Evolutionary conservation across 768 basidiomycete species (phyloP).

Genomic region (Xanthoconium stramineum): DNA sequence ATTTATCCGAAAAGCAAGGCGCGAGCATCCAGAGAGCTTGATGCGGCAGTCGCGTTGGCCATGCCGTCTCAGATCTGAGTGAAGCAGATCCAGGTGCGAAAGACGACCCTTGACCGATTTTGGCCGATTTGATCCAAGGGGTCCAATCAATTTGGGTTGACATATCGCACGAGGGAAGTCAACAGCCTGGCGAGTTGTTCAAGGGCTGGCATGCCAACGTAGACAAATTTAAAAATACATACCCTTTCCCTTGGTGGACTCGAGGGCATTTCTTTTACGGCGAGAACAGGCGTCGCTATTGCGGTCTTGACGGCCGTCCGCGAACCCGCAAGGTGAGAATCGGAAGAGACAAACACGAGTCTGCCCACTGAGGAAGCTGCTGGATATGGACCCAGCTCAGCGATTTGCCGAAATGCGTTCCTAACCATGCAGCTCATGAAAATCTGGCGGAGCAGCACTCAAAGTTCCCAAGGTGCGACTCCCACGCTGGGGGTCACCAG

Average conservation of each 20-base stretch:
- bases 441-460: conserved; percentile 23
- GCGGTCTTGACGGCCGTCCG: conserved; percentile 10
- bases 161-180: conserved; percentile 1
- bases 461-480: conserved; percentile 15
- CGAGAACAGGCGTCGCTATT: conserved; percentile 12
- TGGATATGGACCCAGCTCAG: background rate
- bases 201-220: background rate
- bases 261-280: background rate
- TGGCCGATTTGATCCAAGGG: conserved; percentile 5
- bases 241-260: background rate
- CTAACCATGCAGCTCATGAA: conserved; percentile 22
- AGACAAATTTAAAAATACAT: background rate
- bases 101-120: background rate
- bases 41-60: conserved; percentile 19
- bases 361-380: background rate
- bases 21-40: conserved; percentile 19
- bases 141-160: conserved; percentile 1
- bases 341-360: conserved; percentile 5
- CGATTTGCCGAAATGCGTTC: conserved; percentile 27
- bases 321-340: conserved; percentile 19
- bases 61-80: conserved; percentile 11
- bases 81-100: conserved; percentile 21
- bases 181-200: background rate
- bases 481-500: conserved; percentile 12
- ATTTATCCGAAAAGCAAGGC: conserved; percentile 26